phyloP scores from a whole-genome alignment of 306 rosid species.

The Ormosia emarginata region DNA sequence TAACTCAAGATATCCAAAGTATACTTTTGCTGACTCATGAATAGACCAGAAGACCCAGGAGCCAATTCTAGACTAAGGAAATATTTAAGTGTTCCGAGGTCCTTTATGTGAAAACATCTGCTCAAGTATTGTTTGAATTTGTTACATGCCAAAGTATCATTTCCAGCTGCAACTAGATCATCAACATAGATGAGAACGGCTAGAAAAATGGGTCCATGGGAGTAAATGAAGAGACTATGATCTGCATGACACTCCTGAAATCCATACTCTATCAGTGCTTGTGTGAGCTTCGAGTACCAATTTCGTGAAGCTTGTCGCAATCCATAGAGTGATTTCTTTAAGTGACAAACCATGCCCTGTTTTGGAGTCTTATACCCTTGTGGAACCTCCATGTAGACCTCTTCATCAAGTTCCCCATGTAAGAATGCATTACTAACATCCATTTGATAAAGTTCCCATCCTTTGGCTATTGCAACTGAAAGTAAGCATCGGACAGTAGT shows the following conservation, averaged over 20 bases:
- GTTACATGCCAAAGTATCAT: neutral
- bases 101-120: neutral
- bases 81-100: neutral
- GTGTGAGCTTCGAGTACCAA: no score
- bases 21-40: neutral
- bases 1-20: neutral
- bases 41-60: neutral
- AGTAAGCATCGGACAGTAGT: no score
- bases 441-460: no score
- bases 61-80: neutral
- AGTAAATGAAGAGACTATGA: neutral
- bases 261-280: no score
- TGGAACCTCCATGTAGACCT: no score
- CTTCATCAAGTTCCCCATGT: no score
- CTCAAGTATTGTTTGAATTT: neutral
- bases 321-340: no score
- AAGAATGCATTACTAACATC: no score
- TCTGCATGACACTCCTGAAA: neutral
- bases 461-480: no score
- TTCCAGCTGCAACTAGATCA: neutral
- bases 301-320: no score
- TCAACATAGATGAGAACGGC: neutral
- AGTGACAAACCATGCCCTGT: no score
- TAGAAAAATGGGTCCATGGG: neutral
- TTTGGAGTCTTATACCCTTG: no score